Evolutionary conservation across 2,329 filamentous ascomycete species (phyloP).

Genomic region (Alternaria hordeiaustralica): DNA sequence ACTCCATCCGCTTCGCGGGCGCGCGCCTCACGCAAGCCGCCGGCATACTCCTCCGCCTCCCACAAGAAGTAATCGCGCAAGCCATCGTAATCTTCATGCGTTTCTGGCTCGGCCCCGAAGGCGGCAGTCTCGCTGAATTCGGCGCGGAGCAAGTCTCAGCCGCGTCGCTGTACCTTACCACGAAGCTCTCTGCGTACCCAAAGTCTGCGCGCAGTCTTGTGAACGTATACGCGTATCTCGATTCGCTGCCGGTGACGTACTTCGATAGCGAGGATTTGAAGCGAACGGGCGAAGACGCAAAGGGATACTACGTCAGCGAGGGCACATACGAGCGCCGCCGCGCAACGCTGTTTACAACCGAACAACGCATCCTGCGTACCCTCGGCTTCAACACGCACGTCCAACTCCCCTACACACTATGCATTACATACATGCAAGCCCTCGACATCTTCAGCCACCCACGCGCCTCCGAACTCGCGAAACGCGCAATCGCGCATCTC

Average conservation of each 20-base stretch:
- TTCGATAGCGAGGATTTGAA: conserved; percentile 49
- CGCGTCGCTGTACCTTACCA: conserved; percentile 77
- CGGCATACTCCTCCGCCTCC: conserved; percentile 80
- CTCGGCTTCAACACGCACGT: conserved; percentile 86
- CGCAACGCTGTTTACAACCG: conserved; percentile 74
- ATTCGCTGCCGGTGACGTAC: conserved; percentile 66
- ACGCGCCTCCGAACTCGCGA: conserved; percentile 62
- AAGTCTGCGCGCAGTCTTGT: conserved; percentile 80
- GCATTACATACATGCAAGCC: conserved; percentile 90
- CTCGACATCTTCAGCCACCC: conserved; percentile 68
- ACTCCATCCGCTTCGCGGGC: conserved; percentile 73
- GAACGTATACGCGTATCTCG: conserved; percentile 84
- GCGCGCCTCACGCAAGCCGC: conserved; percentile 78
- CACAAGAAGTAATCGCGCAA: conserved; percentile 84
- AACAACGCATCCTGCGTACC: conserved; percentile 76
- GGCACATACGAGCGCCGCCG: conserved; percentile 66
- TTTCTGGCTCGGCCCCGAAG: conserved; percentile 72
- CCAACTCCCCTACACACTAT: conserved; percentile 82
- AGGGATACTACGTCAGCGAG: conserved; percentile 70
- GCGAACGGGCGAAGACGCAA: conserved; percentile 23
- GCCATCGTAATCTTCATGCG: conserved; percentile 82
- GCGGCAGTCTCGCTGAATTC: conserved; percentile 58
- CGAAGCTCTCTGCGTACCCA: conserved; percentile 81
- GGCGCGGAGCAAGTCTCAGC: conserved; percentile 76
- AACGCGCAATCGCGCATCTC: conserved; percentile 75